Conservation (phyloP, 371 early-diverging fungal genomes). For the Polyrhizophydium stewartii region DNA sequence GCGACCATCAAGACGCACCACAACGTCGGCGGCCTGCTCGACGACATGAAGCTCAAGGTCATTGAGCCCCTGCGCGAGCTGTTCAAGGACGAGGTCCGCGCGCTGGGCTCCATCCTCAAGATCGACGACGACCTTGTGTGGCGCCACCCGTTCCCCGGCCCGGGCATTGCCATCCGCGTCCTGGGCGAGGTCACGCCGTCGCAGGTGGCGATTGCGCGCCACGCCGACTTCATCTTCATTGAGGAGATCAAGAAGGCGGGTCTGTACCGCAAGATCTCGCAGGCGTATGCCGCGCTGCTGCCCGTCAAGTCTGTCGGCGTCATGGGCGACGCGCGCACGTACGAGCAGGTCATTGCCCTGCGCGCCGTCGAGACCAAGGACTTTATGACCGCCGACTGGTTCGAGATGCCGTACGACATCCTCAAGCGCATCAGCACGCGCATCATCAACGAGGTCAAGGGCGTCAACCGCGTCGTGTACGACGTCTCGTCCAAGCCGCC, state of each 20-base stretch:
- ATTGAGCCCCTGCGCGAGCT: slow-evolving; percentile 97
- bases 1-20: slow-evolving; percentile 99
- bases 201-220: slow-evolving; percentile 90
- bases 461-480: slow-evolving; percentile 95
- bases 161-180: slow-evolving; percentile 96
- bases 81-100: slow-evolving; percentile 98
- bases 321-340: slow-evolving; percentile 97
- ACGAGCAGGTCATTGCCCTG: slow-evolving; percentile 96
- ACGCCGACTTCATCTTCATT: slow-evolving; percentile 95
- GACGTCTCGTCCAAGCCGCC: slow-evolving; percentile 94
- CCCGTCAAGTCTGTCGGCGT: slow-evolving; percentile 96
- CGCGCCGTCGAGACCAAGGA: slow-evolving; percentile 93
- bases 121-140: slow-evolving; percentile 93
- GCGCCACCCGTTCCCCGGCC: slow-evolving; percentile 99
- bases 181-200: slow-evolving; percentile 90
- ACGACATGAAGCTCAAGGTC: slow-evolving; percentile 94
- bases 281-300: slow-evolving; percentile 91
- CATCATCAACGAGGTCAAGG: slow-evolving; percentile 97
- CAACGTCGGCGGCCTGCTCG: slow-evolving; percentile 95
- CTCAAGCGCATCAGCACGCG: slow-evolving; percentile 87
- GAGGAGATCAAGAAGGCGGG: slow-evolving; percentile 97
- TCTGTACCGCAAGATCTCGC: slow-evolving; percentile 91
- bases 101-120: slow-evolving; percentile 79
- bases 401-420: slow-evolving; percentile 75
- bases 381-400: slow-evolving; percentile 98